Evolutionary conservation across 169 alveolate species (phyloP).

Genomic region (Ichthyophthirius multifiliis): DNA sequence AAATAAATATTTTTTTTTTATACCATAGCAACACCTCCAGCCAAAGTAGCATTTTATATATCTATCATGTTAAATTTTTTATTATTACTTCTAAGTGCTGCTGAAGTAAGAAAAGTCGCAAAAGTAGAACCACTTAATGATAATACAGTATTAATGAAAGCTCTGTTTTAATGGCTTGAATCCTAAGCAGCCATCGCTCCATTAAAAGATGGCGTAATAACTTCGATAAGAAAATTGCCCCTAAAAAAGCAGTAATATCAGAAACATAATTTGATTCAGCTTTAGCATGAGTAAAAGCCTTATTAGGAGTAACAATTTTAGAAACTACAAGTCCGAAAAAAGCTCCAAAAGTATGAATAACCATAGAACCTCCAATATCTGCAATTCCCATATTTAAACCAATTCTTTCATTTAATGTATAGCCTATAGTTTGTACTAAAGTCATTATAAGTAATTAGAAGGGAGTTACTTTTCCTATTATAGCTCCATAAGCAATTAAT

Average conservation of each 20-base stretch:
- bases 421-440: constrained; percentile 41
- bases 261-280: constrained; percentile 57
- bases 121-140: constrained; percentile 51
- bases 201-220: constrained; percentile 81
- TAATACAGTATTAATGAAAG: constrained; percentile 61
- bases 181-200: constrained; percentile 54
- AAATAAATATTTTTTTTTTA: neutral
- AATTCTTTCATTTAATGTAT: constrained; percentile 61
- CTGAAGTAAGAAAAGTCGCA: constrained; percentile 47
- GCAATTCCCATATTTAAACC: constrained; percentile 23
- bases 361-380: constrained; percentile 67
- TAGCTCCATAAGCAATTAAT: constrained; percentile 73
- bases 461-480: constrained; percentile 66
- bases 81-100: constrained; percentile 31
- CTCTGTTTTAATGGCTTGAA: constrained; percentile 35
- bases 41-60: constrained; percentile 65
- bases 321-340: constrained; percentile 57
- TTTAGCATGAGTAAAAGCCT: neutral
- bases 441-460: constrained; percentile 60
- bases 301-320: constrained; percentile 23
- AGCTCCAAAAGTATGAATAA: constrained; percentile 70
- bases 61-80: constrained; percentile 68
- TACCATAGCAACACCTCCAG: constrained; percentile 76
- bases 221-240: constrained; percentile 69
- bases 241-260: constrained; percentile 60